Evolutionary conservation across 208 protist species (phyloP).

Genomic region (Balamuthia mandrillaris): DNA sequence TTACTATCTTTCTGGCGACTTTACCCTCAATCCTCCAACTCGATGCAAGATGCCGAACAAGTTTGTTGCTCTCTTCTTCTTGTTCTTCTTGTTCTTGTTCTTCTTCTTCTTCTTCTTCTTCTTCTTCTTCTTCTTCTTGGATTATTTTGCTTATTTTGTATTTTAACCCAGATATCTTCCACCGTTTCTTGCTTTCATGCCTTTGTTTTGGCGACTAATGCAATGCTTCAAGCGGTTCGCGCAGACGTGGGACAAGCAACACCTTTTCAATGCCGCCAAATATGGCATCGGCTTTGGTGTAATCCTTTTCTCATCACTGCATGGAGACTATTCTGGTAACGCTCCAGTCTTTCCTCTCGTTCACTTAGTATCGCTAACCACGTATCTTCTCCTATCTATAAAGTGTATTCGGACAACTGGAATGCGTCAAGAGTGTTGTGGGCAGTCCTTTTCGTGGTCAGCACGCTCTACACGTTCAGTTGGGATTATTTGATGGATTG

Average conservation of each 20-base stretch:
- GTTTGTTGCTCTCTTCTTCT: background rate
- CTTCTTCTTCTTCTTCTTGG: background rate
- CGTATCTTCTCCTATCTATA: background rate
- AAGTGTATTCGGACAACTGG: background rate
- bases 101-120: background rate
- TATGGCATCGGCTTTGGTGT: slow-evolving; percentile 49
- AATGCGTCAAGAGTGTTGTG: slow-evolving; percentile 37
- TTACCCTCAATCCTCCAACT: background rate
- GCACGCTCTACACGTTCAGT: slow-evolving; percentile 46
- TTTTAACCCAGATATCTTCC: slow-evolving; percentile 30
- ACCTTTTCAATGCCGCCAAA: slow-evolving; percentile 47
- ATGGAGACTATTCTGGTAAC: slow-evolving; percentile 43
- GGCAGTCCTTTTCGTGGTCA: slow-evolving; percentile 43
- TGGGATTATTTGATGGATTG: slow-evolving; percentile 60
- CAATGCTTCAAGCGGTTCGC: slow-evolving; percentile 41
- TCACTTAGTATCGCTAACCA: background rate
- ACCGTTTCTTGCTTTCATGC: slow-evolving; percentile 41
- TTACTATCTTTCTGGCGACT: slow-evolving; percentile 48
- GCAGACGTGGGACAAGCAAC: slow-evolving; percentile 18
- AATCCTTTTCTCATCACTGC: slow-evolving; percentile 40
- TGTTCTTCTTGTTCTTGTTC: background rate
- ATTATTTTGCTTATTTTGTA: background rate
- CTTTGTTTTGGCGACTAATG: slow-evolving; percentile 54
- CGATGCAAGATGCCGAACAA: background rate
- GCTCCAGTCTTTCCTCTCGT: background rate